Evolutionary conservation across 2,329 filamentous ascomycete genomes (phyloP).

Genomic region (Fusarium mexicanum): DNA sequence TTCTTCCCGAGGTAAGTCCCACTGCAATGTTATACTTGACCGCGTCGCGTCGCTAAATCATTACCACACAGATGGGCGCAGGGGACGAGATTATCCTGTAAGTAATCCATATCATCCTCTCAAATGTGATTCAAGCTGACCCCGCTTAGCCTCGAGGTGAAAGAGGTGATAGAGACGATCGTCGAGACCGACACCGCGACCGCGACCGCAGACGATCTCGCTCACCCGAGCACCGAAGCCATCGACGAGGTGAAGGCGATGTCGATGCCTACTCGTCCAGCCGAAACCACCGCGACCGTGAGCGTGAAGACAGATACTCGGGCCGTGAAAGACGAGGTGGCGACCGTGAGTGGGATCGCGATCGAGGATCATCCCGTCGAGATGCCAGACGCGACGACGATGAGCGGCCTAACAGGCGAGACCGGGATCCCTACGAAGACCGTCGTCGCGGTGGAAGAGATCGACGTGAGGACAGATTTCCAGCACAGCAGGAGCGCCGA

Average conservation of each 20-base stretch:
- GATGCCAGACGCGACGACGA: constrained; percentile 75
- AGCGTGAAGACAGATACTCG: constrained; percentile 91
- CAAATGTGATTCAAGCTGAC: constrained; percentile 29
- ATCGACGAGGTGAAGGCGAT: constrained; percentile 76
- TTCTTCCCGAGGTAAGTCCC: constrained; percentile 74
- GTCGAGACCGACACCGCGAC: constrained; percentile 46
- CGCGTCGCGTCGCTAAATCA: constrained; percentile 47
- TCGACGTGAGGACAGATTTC: constrained; percentile 51
- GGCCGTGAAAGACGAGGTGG: constrained; percentile 66
- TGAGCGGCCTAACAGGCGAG: constrained; percentile 62
- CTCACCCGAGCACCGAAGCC: constrained; percentile 78
- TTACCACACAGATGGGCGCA: constrained; percentile 56
- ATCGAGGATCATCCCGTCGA: constrained; percentile 68
- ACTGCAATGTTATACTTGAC: constrained; percentile 13
- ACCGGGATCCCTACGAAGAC: constrained; percentile 65
- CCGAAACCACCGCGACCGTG: constrained; percentile 89
- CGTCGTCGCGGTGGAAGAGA: constrained; percentile 62
- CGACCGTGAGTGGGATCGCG: constrained; percentile 82
- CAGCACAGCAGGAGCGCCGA: constrained; percentile 65
- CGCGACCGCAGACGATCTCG: constrained; percentile 77
- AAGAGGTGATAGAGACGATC: constrained; percentile 46
- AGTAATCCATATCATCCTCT: constrained; percentile 37
- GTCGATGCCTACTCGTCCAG: constrained; percentile 94
- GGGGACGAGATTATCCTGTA: constrained; percentile 66
- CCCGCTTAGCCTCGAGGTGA: constrained; percentile 45